Evolutionary conservation across 2,329 filamentous ascomycete species (phyloP), one percentile per base, ranked within the genome.

Genomic region (Stemphylium beticola): DNA sequence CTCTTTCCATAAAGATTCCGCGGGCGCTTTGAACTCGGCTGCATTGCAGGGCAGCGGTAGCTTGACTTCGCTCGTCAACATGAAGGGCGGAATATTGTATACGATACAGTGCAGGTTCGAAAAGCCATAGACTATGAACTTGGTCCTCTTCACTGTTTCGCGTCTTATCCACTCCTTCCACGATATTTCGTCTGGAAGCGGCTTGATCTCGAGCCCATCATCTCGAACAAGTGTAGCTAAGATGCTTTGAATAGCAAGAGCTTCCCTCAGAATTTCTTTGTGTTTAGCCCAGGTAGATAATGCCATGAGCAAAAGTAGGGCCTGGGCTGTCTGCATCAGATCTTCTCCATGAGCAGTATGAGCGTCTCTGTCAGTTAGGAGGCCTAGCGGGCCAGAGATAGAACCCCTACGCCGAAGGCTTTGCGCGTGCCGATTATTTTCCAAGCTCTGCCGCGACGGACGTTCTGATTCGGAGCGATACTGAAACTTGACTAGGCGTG

Each of bases 311-410:
- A 89, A 69, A 0, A 89, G 73, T 1, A 89, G 77, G 3, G 86
- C 83, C 63, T 89, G 86, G 2, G 87, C 87, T 0, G 85, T 89
- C 67, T 89, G 86, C 39, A 89, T 88, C 1, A 74, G 66, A 45
- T 74, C 68, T 43, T 71, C 68, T 20, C 55, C 61, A 15, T 51
- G 20, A 2, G 45, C 22, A 33, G 48, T 47, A 15, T 2, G 10
- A 10, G 38, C n/a, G 29, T 70, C 64, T 8, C 49, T 24, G 4
- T 71, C 65, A n/a, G 61, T 61, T 15, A 68, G 68, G 6, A 70
- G 53, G 4, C 65, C 70, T 31, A 72, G 58, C 12, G 65, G 70
- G 17, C 67, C 68, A 22, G 65, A 60, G 14, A 58, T 56, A 2
- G 70, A 71, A 14, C 53, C 36, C 15, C 51, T 64, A 8, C 57